Evolutionary conservation across 2,329 filamentous ascomycete species (phyloP).

Genomic region (Epichloe sylvatica): DNA sequence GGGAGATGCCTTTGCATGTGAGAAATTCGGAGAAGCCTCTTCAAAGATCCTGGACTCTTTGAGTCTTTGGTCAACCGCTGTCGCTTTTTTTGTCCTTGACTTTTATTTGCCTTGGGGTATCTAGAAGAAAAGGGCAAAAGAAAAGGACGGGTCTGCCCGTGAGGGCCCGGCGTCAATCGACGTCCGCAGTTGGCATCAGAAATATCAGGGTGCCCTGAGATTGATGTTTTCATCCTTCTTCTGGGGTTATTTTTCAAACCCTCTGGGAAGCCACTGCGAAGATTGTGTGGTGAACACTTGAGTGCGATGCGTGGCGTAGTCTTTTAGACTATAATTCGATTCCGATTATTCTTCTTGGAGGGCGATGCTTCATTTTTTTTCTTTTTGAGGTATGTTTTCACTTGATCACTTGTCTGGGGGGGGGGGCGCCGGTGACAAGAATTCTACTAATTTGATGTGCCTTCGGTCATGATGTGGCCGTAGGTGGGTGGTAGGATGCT

Average conservation of each 20-base stretch:
- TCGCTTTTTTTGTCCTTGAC: conserved; percentile 3
- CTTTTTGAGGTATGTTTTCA: conserved; percentile 6
- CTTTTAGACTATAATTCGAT: conserved; percentile 12
- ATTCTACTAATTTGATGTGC: conserved; percentile 4
- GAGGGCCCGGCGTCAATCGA: conserved; percentile 12
- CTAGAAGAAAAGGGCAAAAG: not conserved
- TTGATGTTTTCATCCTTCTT: not conserved
- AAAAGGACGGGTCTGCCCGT: conserved; percentile 13
- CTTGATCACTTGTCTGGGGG: not conserved
- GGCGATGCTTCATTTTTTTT: conserved; percentile 12
- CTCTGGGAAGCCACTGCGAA: conserved; percentile 13
- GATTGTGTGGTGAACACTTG: conserved; percentile 13
- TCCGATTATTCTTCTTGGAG: conserved; percentile 14
- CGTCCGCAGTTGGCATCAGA: conserved; percentile 13
- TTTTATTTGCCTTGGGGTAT: not conserved
- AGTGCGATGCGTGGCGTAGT: conserved; percentile 14
- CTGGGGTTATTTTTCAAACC: not conserved
- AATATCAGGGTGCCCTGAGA: conserved; percentile 8
- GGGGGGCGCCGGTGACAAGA: not conserved
- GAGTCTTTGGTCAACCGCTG: conserved; percentile 7
- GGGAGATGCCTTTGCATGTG: conserved; percentile 8
- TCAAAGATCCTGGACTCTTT: not conserved
- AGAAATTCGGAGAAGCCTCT: conserved; percentile 15
- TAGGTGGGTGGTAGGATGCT: not conserved
- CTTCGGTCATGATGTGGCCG: not conserved